phyloP scores from a whole-genome alignment of 768 basidiomycete genomes.

The Melanogaster broomeanus region DNA sequence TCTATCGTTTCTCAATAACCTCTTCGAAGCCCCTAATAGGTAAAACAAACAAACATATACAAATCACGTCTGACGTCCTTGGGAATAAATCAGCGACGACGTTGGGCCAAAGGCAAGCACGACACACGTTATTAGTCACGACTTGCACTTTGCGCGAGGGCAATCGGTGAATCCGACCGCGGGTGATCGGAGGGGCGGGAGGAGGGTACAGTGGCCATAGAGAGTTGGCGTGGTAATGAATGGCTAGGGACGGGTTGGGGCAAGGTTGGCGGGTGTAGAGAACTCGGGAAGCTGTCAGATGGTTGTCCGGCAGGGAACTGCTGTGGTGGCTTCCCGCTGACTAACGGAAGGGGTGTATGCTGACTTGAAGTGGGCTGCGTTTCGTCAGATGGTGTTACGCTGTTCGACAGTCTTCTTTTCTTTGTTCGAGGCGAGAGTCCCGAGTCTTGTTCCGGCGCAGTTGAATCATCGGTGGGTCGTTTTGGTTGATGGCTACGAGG shows the following conservation, averaged over 20 bases:
- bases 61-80: not conserved
- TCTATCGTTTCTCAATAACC: conserved; percentile 5
- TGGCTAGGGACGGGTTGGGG: conserved; percentile 16
- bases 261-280: conserved; percentile 1
- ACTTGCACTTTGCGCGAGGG: conserved; percentile 16
- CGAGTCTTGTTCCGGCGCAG: conserved; percentile 7
- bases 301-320: conserved; percentile 29
- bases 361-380: conserved; percentile 5
- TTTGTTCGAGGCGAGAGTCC: conserved; percentile 24
- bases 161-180: conserved; percentile 24
- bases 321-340: conserved; percentile 33
- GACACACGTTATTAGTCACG: conserved; percentile 5
- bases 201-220: conserved; percentile 24
- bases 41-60: conserved; percentile 8
- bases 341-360: conserved; percentile 17
- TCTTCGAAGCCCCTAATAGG: conserved; percentile 3
- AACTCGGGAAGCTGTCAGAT: conserved; percentile 1
- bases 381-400: not conserved
- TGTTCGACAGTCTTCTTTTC: conserved; percentile 24
- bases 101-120: not conserved
- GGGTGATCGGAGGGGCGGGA: conserved; percentile 6
- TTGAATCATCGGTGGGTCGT: conserved; percentile 14
- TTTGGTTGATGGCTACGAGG: conserved; percentile 23
- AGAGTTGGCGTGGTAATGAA: conserved; percentile 28
- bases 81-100: not conserved